phyloP scores from a whole-genome alignment of 1,139 yeast genomes.

The Spencermartinsiella ligniputridi region DNA sequence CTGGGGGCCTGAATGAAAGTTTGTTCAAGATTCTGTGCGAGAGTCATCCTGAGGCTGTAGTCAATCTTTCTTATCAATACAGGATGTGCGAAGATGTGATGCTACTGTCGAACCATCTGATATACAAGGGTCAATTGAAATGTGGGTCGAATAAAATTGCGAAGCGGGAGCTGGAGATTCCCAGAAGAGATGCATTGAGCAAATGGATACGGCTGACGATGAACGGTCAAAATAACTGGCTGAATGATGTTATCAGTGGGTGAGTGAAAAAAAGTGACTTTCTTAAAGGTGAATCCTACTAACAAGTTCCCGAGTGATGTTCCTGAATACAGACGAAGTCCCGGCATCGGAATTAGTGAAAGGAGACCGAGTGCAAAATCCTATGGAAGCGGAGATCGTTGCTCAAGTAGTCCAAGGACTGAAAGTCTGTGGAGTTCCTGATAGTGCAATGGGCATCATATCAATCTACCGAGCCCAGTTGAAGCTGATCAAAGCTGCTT shows the following conservation, averaged over 20 bases:
- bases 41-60: slow-evolving; percentile 64
- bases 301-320: slow-evolving; percentile 45
- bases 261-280: slow-evolving; percentile 7
- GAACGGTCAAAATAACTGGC: slow-evolving; percentile 37
- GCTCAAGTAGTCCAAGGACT: slow-evolving; percentile 60
- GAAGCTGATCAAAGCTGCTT: slow-evolving; percentile 45
- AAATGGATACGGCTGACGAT: slow-evolving; percentile 11
- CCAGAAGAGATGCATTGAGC: slow-evolving; percentile 28
- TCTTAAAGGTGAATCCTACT: neutral
- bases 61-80: slow-evolving; percentile 76
- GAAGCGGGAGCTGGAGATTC: slow-evolving; percentile 47
- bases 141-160: slow-evolving; percentile 68
- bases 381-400: slow-evolving; percentile 63
- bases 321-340: slow-evolving; percentile 70
- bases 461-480: slow-evolving; percentile 85
- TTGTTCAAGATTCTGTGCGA: slow-evolving; percentile 72
- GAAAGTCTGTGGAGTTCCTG: slow-evolving; percentile 54
- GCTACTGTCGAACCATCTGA: slow-evolving; percentile 71
- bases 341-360: slow-evolving; percentile 53
- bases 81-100: slow-evolving; percentile 90
- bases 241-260: slow-evolving; percentile 43
- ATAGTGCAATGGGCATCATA: slow-evolving; percentile 72
- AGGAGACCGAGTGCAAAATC: slow-evolving; percentile 70
- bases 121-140: slow-evolving; percentile 68
- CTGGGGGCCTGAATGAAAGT: slow-evolving; percentile 68